Conservation (phyloP, 129 eudicot species). For the Centella asiatica region DNA sequence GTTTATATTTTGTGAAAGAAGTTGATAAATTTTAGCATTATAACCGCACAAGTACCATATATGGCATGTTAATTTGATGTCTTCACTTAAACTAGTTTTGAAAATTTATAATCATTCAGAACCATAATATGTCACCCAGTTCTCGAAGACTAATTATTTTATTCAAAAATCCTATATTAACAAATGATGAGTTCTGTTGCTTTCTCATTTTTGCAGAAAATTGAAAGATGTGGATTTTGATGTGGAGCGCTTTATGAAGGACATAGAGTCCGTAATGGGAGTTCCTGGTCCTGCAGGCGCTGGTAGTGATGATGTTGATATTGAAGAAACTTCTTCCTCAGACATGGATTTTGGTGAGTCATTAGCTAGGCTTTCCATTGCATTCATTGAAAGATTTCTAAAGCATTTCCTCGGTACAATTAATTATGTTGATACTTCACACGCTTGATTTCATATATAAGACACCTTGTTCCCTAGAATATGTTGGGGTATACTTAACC, state of each 20-base stretch:
- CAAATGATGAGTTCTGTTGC: constrained; percentile 1
- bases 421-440: no score
- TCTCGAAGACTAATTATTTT: neutral
- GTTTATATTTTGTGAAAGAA: no score
- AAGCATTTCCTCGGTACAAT: neutral
- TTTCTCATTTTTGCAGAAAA: constrained; percentile 30
- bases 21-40: neutral
- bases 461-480: no score
- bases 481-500: neutral
- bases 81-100: neutral
- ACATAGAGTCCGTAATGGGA: constrained; percentile 59
- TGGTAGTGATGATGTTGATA: constrained; percentile 34
- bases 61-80: neutral
- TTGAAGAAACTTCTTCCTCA: constrained; percentile 54
- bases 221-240: constrained; percentile 56
- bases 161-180: neutral
- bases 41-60: neutral
- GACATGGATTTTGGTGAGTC: constrained; percentile 75
- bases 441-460: no score
- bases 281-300: constrained; percentile 26
- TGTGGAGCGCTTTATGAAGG: constrained; percentile 77
- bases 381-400: neutral
- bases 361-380: neutral
- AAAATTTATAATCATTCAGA: no score
- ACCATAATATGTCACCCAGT: neutral